Evolutionary conservation across 208 protist genomes (phyloP), one percentile per base, ranked within the genome.

Genomic region (Trichomonas vaginalis): DNA sequence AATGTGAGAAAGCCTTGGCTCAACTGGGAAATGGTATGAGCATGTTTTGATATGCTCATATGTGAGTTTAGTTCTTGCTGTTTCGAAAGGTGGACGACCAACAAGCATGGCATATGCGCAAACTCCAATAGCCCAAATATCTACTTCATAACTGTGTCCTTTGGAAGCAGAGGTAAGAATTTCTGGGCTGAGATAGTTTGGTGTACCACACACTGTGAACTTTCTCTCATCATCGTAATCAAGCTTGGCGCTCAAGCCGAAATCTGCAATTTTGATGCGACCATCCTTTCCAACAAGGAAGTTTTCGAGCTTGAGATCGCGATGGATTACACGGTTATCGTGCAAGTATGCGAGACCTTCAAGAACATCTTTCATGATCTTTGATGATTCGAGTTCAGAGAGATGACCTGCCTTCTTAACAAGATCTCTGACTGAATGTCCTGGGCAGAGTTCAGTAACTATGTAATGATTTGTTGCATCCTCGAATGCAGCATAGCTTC

Each of bases 71-170:
- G 99, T 97, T 96, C 99, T 97, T 32, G 96, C 96, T 70, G 98
- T 99, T 97, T 99, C 98, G 96, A 99, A 99, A 0, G 99, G 99
- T 70, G 99, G 99, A 96, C 98, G 97, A 48, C 99, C 99, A 39
- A 99, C 97, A 27, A 96, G 56, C 47, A 96, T 95, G 0, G 96
- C 82, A 96, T 82, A 99, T 82, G 99, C 96, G 95, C 99, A 99
- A 40, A 99, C 98, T 56, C 99, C 99, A n/a, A 99, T 97, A 12
- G 98, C 98, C 99, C 99, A 99, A 82, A 99, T 97, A 97, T 99
- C 99, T 6, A 99, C 99, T 96, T 99, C 98, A 96, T 98, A 99
- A 95, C 98, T 98, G 97, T 99, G 99, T 37, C 98, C 98, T 47
- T 47, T 45, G 21, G 82, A 88, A 21, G 82, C 82, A 82, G 49